These are phyloP conservation scores for Moricandia moricandioides DNA, from an alignment of 345 rosid genomes.

Conservation along the genomic window DNA sequence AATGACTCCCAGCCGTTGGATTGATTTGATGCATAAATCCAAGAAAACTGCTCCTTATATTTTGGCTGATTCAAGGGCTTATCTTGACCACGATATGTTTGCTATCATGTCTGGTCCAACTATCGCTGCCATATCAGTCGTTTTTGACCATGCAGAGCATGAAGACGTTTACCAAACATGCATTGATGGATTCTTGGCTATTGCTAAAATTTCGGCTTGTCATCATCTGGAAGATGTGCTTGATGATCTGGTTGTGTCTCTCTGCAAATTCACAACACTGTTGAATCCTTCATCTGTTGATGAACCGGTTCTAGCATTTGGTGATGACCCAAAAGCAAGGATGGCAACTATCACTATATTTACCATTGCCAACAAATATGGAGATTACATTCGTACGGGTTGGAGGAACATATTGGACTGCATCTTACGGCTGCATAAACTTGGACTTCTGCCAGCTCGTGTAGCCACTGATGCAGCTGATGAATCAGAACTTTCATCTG, in stretches of 20 bases:
- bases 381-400: conserved; percentile 89
- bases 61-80: conserved; percentile 70
- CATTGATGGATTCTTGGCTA: conserved; percentile 95
- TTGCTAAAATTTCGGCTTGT: conserved; percentile 95
- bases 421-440: conserved; percentile 88
- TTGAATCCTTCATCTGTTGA: conserved; percentile 80
- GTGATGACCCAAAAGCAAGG: conserved; percentile 92
- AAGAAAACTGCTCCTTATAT: conserved; percentile 87
- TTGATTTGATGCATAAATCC: conserved; percentile 94
- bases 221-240: conserved; percentile 98
- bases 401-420: conserved; percentile 99
- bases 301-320: conserved; percentile 95
- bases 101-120: conserved; percentile 99
- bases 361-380: conserved; percentile 95
- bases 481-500: conserved; percentile 83
- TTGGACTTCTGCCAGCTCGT: conserved; percentile 97
- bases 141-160: conserved; percentile 96
- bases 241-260: conserved; percentile 94
- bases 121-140: conserved; percentile 96
- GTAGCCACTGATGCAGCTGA: conserved; percentile 98
- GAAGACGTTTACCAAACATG: conserved; percentile 95
- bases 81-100: conserved; percentile 98
- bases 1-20: conserved; percentile 99
- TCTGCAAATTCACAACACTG: conserved; percentile 92
- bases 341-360: conserved; percentile 95